phyloP scores from a whole-genome alignment of 2,329 filamentous ascomycete genomes.

The Mollisia scopiformis region DNA sequence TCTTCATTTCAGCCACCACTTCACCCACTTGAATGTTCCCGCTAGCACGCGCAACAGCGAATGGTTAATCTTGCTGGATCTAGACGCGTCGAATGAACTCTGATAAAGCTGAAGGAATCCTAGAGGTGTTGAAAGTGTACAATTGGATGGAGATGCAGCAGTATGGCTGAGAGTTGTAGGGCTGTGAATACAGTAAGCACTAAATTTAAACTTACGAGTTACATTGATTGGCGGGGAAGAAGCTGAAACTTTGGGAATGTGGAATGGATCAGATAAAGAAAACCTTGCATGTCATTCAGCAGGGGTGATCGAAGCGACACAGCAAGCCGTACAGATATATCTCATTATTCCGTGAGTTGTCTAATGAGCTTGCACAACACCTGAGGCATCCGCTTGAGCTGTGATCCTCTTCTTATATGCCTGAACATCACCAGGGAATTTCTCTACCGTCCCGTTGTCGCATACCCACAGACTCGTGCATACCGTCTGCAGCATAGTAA shows the following conservation, averaged over 20 bases:
- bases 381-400: slow-evolving; percentile 83
- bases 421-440: slow-evolving; percentile 94
- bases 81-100: background rate
- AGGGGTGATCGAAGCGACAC: background rate
- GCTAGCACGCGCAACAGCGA: background rate
- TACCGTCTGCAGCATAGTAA: slow-evolving; percentile 96
- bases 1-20: background rate
- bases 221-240: background rate
- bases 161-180: background rate
- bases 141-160: background rate
- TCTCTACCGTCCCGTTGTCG: slow-evolving; percentile 89
- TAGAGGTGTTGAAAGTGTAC: background rate
- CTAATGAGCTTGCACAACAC: slow-evolving; percentile 60
- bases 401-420: slow-evolving; percentile 97
- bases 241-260: background rate
- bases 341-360: background rate
- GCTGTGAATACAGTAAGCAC: background rate
- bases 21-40: background rate
- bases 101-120: background rate
- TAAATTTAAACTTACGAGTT: background rate
- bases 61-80: background rate
- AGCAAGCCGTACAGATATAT: background rate
- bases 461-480: slow-evolving; percentile 97
- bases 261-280: background rate
- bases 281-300: background rate